These are phyloP conservation scores for Chimonanthus praecox DNA, from an alignment of 164 flowering plant genomes.

Conservation along the genomic window DNA sequence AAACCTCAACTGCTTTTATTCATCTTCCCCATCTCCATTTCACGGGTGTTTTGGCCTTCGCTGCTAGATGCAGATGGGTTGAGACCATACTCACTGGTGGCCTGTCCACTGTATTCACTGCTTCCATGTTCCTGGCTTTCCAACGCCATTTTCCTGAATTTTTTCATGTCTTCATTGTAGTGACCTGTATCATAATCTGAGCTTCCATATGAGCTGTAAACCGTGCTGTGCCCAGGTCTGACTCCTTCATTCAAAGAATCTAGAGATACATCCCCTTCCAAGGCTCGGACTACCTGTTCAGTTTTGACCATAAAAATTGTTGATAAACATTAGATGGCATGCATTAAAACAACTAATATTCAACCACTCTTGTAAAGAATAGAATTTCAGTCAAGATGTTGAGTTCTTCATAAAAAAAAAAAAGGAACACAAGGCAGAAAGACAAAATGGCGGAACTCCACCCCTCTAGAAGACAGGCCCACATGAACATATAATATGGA, in stretches of 20 bases:
- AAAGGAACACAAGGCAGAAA: no score
- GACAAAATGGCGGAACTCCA: no score
- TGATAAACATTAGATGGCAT: neutral
- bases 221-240: constrained; percentile 69
- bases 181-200: constrained; percentile 30
- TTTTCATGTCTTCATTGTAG: constrained; percentile 81
- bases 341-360: no score
- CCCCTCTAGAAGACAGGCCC: no score
- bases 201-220: constrained; percentile 50
- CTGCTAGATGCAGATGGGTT: constrained; percentile 75
- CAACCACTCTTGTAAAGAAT: no score
- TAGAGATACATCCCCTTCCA: constrained; percentile 78
- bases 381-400: no score
- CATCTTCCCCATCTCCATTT: constrained; percentile 55
- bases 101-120: constrained; percentile 58
- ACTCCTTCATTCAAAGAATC: constrained; percentile 67
- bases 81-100: constrained; percentile 65
- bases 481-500: no score
- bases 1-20: constrained; percentile 30
- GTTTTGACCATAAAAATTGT: neutral
- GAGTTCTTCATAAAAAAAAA: no score
- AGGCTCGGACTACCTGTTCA: constrained; percentile 76
- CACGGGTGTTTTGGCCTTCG: constrained; percentile 56
- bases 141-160: constrained; percentile 75
- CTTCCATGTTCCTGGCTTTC: constrained; percentile 57